Evolutionary conservation across 73 alveolate species (phyloP), one percentile per base, ranked within the genome.

Genomic region (Chromera velia): DNA sequence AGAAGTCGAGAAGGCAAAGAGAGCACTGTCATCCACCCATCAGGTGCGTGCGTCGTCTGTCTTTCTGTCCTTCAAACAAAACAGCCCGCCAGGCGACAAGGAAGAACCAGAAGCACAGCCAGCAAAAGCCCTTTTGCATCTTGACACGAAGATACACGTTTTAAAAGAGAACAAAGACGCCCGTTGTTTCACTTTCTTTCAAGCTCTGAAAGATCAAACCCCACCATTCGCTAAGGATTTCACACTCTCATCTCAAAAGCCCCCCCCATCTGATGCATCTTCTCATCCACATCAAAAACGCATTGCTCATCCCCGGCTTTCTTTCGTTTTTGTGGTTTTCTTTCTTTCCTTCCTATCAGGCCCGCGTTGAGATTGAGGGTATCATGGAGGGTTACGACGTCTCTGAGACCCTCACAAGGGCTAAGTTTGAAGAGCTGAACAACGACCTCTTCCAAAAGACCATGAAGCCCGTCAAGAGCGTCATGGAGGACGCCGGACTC

Each of bases 1-100:
- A 31, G 98, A 96, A 87, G 96, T 95, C 32, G 99, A 96, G 91
- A 96, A 94, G 89, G 97, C 98, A 9, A 96, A 96, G 96, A 94
- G 99, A 80, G 97, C 93, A 33, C 90, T 96, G 48, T 93, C 98
- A 45, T 79, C 94, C 47, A 92, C 96, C 29, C 95, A 89, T 74
- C 96, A 95, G 88, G n/a, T n/a, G 90, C 94, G 26, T 91, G 89
- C 47, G 89, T 94, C 63, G 94, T 89, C 78, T 91, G 93, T 73
- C 98, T 93, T 79, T 94, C 91, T 81, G 77, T 94, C 70, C 93
- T 88, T 80, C 97, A 91, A n/a, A n/a, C n/a, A n/a, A n/a, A n/a
- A n/a, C n/a, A n/a, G n/a, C n/a, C n/a, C n/a, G n/a, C n/a, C n/a
- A n/a, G n/a, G n/a, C n/a, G n/a, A n/a, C n/a, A n/a, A n/a, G n/a